Conservation (phyloP, 1,284 basidiomycete species). For the Cryptococcus floricola region DNA sequence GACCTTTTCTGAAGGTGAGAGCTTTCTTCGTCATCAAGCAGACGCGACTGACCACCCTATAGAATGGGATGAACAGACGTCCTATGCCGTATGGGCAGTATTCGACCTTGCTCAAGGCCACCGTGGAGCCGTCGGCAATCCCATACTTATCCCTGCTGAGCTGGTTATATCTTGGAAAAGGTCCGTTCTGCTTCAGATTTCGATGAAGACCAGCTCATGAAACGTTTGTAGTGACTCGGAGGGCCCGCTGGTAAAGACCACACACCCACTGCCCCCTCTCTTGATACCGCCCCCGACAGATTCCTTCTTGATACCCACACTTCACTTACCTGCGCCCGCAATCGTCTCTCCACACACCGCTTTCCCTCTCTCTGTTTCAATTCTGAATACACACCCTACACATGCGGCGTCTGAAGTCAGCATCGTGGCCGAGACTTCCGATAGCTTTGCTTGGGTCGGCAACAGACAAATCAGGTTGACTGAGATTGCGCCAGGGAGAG, state of each 20-base stretch:
- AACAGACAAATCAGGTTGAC: conserved; percentile 25
- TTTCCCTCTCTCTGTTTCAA: conserved; percentile 28
- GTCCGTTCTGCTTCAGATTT: conserved; percentile 4
- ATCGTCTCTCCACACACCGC: conserved; percentile 21
- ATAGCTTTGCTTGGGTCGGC: conserved; percentile 44
- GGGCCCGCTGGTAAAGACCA: conserved; percentile 2
- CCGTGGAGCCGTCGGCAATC: conserved; percentile 5
- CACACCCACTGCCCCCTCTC: conserved; percentile 26
- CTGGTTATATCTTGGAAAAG: conserved; percentile 26
- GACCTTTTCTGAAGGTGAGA: conserved; percentile 19
- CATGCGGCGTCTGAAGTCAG: conserved; percentile 15
- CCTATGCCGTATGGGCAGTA: conserved; percentile 21
- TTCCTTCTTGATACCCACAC: conserved; percentile 28
- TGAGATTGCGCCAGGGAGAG: conserved; percentile 22
- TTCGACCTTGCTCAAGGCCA: conserved; percentile 16
- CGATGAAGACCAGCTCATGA: neutral
- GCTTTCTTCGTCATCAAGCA: neutral
- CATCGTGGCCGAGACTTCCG: conserved; percentile 36
- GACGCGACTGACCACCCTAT: neutral
- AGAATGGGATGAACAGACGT: conserved; percentile 16
- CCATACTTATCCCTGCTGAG: conserved; percentile 11
- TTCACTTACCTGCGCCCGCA: conserved; percentile 18
- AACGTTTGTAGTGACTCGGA: conserved; percentile 6
- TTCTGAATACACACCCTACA: conserved; percentile 41
- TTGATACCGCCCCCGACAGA: conserved; percentile 24